Percentiles rank a stretch among this genome's conserved stretches.
Conservation (phyloP, 2,329 filamentous ascomycete genomes). For the Dendryphion nanum region DNA sequence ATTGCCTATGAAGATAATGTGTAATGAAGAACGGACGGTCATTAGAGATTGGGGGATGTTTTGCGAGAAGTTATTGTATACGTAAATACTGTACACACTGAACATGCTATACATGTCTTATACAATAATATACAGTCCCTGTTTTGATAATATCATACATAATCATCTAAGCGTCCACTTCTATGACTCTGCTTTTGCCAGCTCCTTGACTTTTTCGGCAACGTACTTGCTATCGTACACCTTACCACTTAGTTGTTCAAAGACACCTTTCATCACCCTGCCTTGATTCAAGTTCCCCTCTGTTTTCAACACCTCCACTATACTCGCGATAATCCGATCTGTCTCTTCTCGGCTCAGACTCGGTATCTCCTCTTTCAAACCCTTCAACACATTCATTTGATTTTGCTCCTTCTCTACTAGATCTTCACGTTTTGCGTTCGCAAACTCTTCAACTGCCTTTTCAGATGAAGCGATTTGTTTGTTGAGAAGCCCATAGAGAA, state of each 20-base stretch:
- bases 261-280: constrained; percentile 60
- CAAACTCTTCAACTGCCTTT: constrained; percentile 64
- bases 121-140: no score
- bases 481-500: constrained; percentile 66
- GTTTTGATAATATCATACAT: no score
- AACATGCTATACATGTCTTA: no score
- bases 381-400: constrained; percentile 64
- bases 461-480: constrained; percentile 59
- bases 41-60: no score
- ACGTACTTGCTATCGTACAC: constrained; percentile 63
- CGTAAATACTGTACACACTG: no score
- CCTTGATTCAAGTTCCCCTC: constrained; percentile 53
- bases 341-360: constrained; percentile 61
- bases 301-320: constrained; percentile 52
- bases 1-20: no score
- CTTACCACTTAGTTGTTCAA: constrained; percentile 60
- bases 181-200: no score
- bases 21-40: no score
- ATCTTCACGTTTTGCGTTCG: constrained; percentile 62
- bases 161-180: no score
- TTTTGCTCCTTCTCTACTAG: constrained; percentile 67
- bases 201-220: constrained; percentile 58
- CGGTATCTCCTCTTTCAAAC: constrained; percentile 62
- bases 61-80: no score
- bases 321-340: constrained; percentile 50